These are phyloP conservation scores for Cutaneotrichosporon cutaneum DNA, from an alignment of 1,284 basidiomycete species.

Conservation along the genomic window DNA sequence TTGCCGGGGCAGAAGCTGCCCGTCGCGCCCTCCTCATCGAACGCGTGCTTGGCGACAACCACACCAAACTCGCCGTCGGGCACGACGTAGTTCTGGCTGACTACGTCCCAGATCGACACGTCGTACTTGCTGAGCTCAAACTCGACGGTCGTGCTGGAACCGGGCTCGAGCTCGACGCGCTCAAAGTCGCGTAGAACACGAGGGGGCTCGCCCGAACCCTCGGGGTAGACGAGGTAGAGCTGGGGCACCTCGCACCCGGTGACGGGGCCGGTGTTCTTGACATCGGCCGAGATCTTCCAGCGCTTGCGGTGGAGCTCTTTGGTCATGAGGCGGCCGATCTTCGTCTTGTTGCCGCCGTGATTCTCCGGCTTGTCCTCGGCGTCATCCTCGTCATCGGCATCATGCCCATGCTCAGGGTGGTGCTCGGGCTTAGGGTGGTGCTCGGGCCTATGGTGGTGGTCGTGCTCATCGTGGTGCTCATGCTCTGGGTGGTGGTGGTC, in stretches of 20 bases:
- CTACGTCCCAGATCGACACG: conserved; percentile 53
- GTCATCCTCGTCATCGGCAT: conserved; percentile 1
- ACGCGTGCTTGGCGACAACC: conserved; percentile 33
- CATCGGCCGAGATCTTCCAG: conserved; percentile 49
- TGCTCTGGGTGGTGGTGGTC: too few relatives aligned
- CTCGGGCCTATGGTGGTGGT: too few relatives aligned
- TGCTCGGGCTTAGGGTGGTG: too few relatives aligned
- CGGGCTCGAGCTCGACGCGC: conserved; percentile 48
- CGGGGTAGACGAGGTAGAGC: conserved; percentile 52
- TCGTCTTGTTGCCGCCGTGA: background rate
- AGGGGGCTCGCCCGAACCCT: conserved; percentile 48
- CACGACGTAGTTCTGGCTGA: conserved; percentile 48
- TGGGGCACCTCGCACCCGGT: conserved; percentile 54
- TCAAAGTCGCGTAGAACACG: conserved; percentile 49
- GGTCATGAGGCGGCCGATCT: conserved; percentile 11
- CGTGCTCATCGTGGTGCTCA: too few relatives aligned
- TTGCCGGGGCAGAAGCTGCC: background rate
- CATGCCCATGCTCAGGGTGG: too few relatives aligned
- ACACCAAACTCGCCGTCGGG: conserved; percentile 49
- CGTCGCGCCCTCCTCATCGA: conserved; percentile 12
- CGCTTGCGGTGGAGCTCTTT: conserved; percentile 45
- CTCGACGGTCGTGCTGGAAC: conserved; percentile 37
- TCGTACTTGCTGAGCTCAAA: conserved; percentile 52
- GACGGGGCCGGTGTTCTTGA: conserved; percentile 54
- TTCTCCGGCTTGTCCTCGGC: background rate